phyloP scores from a whole-genome alignment of 179 eudicot species.

The Silene noctiflora region DNA sequence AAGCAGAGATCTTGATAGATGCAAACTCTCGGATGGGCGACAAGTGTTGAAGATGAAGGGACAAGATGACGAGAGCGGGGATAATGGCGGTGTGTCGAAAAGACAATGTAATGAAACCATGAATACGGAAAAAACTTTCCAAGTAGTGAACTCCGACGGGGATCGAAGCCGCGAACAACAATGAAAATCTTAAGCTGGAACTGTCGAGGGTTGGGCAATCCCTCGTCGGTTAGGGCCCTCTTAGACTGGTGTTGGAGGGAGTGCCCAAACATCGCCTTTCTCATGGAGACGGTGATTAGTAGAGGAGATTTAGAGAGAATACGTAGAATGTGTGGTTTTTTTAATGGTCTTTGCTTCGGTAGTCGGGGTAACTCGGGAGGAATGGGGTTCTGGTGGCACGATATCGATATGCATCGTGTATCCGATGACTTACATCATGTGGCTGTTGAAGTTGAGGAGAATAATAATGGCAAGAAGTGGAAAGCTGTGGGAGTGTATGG shows the following conservation, averaged over 20 bases:
- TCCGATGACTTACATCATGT: background rate
- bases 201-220: slow-evolving; percentile 12
- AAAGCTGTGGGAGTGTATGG: background rate
- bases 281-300: background rate
- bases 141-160: background rate
- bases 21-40: too few relatives aligned
- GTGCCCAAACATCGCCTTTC: background rate
- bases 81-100: too few relatives aligned
- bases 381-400: background rate
- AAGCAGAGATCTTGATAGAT: too few relatives aligned
- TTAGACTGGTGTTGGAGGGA: background rate
- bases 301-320: background rate
- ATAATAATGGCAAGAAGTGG: background rate
- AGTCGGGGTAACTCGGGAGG: background rate
- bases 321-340: background rate
- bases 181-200: background rate
- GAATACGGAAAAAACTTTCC: background rate
- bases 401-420: background rate
- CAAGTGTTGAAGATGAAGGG: too few relatives aligned
- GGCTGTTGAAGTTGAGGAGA: background rate
- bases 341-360: background rate
- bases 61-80: too few relatives aligned
- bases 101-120: background rate
- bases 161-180: background rate
- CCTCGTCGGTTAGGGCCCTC: background rate